Conservation (phyloP, 495 filamentous ascomycete genomes). For the Aspergillus funiculosus region DNA sequence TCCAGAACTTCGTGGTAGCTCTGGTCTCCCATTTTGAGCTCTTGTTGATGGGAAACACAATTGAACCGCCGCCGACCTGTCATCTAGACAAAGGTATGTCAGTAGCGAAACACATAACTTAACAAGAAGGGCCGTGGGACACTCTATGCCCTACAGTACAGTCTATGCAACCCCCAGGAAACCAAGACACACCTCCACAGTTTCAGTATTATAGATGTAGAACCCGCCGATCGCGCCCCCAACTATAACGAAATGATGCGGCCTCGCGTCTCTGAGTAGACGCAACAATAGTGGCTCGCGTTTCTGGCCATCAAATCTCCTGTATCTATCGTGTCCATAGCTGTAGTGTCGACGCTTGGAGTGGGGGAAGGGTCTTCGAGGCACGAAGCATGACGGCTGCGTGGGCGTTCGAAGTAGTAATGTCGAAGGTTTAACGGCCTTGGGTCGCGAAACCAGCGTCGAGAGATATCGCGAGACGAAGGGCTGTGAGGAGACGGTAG, state of each 20-base stretch:
- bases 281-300: constrained; percentile 16
- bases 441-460: not conserved
- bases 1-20: constrained; percentile 48
- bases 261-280: constrained; percentile 23
- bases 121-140: not conserved
- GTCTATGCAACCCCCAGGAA: not conserved
- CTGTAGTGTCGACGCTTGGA: constrained; percentile 11
- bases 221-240: constrained; percentile 39
- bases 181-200: constrained; percentile 52
- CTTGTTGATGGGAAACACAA: constrained; percentile 52
- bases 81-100: constrained; percentile 30
- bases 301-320: constrained; percentile 24
- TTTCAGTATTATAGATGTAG: constrained; percentile 70
- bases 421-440: not conserved
- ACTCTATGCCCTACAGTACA: not conserved
- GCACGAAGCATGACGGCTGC: not conserved
- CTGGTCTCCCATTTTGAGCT: constrained; percentile 48
- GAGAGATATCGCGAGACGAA: constrained; percentile 1
- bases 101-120: not conserved
- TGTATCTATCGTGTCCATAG: constrained; percentile 24
- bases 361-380: constrained; percentile 18
- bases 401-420: constrained; percentile 1
- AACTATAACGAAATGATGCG: constrained; percentile 31
- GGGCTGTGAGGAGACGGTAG: not conserved
- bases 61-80: constrained; percentile 80